Base-by-base conservation (phyloP, 139 green algal genomes). In the Asterochloris erici region DNA sequence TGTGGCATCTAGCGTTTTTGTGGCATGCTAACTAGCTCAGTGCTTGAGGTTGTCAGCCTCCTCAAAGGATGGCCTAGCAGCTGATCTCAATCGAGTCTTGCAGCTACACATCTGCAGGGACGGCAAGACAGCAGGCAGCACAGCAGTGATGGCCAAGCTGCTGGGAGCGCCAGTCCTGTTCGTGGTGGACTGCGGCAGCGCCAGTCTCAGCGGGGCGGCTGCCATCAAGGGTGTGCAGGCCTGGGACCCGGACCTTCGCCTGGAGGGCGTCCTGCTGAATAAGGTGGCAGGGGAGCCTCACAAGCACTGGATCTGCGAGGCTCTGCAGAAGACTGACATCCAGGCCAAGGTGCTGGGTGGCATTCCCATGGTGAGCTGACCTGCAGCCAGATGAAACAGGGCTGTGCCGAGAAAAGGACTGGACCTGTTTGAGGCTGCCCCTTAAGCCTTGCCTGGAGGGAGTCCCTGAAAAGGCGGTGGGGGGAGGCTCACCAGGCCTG, bases 251-350 rank as follows among this genome's bases (percentile, higher is more conserved):
- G 82, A 90, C 15, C 71, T 96, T 26, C 38, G 62, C 10, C 77
- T 98, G 16, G 89, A 85, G 11, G 95, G 92, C 14, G 71, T 98
- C 21, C 84, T 98, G 62, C 86, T 98, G 63, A 98, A 98, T 88
- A 95, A 94, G 79, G 66, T 93, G 23, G 87, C 83, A 63, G 81
- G 90, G 16, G 38, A 74, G 6, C 81, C 85, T 9, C 91, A 97
- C 86, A 82, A 80, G 14, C 74, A 88, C 27, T 93, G 91, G 87
- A 82, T 98, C 69, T 62, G 69, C 11, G 87, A 94, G 1, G 90
- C 91, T 9, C 38, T 98, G 0, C 81, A 79, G 10, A 73, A 77
- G 15, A 86, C 87, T 6, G 89, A 85, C 9, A 70, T 93, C n/a
- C 80, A 81, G 10, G 79, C 87, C 0, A 12, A 82, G 0, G 86